Base-by-base conservation (phyloP, 768 basidiomycete genomes). In the Russula compacta region DNA sequence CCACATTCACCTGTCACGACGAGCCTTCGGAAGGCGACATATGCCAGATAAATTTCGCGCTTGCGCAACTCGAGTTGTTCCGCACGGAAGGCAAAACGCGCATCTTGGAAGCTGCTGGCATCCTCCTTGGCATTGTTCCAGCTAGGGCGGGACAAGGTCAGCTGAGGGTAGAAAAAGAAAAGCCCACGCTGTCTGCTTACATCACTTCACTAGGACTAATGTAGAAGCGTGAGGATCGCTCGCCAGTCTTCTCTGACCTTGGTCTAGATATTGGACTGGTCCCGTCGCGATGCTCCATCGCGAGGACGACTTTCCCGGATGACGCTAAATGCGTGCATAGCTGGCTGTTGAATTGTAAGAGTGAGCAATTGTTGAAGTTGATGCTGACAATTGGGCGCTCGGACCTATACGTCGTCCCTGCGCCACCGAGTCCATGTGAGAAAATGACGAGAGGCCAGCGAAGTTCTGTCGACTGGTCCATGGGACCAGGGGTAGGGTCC, bases 241-340 rank as follows among this genome's bases (percentile, higher is more conserved):
- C 64, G 68, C 65, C 74, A 72, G 63, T 68, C 67, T 33, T 56
- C 47, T 57, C 66, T 72, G 73, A 47, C 76, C 72, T 48, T 78
- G 71, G 61, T 76, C 78, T 4, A 74, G 68, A 66, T n/a, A 67
- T 78, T 0, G 84, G 83, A 3, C 81, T 85, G 4, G 86, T 86
- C 0, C 91, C 92, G 70, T 95, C 93, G 10, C 86, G 79, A 70
- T 94, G 92, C 68, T 94, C 89, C 24, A 94, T 69, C 6, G 89
- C 86, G 47, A 92, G 77, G 3, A 95, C 91, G 5, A 94, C 83
- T 61, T 81, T 85, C 2, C 93, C 93, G 40, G 85, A 78, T 4
- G 87, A 82, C 4, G 92, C 93, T 21, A 94, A 70, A 24, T 81
- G 79, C 2, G 80, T 76, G 69, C 90, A 92, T 60, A 87, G 71